phyloP scores from a whole-genome alignment of 225 moss, liverwort and hornwort species.

The Neckera pumila region DNA sequence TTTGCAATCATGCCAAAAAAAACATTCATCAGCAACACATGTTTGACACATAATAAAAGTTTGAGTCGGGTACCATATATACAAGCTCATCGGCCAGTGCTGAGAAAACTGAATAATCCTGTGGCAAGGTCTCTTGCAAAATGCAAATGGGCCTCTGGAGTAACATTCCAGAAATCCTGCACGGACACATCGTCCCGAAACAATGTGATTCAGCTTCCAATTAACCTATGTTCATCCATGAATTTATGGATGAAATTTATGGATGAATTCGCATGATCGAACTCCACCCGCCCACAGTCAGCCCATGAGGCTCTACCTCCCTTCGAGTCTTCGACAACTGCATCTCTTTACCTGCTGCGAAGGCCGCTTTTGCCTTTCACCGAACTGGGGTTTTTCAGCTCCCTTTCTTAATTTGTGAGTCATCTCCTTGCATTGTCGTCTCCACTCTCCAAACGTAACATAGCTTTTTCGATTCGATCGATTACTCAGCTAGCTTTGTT shows the following conservation, averaged over 20 bases:
- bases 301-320: not conserved
- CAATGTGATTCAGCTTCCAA: not conserved
- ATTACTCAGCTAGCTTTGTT: not conserved
- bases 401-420: not conserved
- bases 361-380: not conserved
- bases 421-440: not conserved
- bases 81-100: constrained; percentile 23
- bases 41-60: not conserved
- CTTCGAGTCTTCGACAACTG: not conserved
- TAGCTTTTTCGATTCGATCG: not conserved
- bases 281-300: not conserved
- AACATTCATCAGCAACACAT: not conserved
- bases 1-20: not conserved
- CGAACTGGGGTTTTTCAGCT: not conserved
- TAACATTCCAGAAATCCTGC: constrained; percentile 24
- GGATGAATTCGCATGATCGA: not conserved
- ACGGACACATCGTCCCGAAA: not conserved
- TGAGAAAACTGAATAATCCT: constrained; percentile 23
- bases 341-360: not conserved
- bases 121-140: not conserved
- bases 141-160: not conserved
- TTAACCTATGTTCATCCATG: not conserved
- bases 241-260: not conserved
- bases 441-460: not conserved
- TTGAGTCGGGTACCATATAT: not conserved